Conservation (phyloP, 179 eudicot genomes). For the Drosera spatulata region DNA sequence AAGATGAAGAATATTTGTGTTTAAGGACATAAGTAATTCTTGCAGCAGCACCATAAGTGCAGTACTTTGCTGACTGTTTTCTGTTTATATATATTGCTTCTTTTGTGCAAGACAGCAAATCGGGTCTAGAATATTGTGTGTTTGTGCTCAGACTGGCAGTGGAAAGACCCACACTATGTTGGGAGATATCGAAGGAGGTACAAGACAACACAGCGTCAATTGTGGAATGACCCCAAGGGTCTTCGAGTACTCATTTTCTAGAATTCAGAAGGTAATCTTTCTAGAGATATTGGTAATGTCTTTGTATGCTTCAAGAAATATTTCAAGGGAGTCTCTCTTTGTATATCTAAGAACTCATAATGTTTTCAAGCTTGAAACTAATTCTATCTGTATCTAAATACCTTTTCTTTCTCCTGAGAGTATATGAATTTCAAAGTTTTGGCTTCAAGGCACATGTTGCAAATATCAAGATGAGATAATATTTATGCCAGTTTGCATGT, state of each 20-base stretch:
- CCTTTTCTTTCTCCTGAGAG: not conserved
- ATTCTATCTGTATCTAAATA: not conserved
- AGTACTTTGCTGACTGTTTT: not conserved
- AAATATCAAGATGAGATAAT: too few species aligned
- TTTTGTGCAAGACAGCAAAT: not conserved
- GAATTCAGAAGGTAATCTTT: conserved; percentile 80
- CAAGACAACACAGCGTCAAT: conserved; percentile 84
- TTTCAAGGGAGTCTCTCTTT: too few species aligned
- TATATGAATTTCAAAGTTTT: too few species aligned
- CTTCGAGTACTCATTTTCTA: conserved; percentile 82
- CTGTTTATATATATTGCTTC: not conserved
- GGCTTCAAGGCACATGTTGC: too few species aligned
- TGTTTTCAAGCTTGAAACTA: not conserved
- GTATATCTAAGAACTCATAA: not conserved
- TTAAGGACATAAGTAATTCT: too few species aligned
- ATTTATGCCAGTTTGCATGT: too few species aligned
- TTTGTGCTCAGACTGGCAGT: conserved; percentile 75
- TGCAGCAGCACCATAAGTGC: too few species aligned
- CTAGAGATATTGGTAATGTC: not conserved
- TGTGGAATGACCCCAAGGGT: conserved; percentile 99
- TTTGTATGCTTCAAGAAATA: too few species aligned
- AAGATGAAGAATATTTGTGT: too few species aligned
- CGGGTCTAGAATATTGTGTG: conserved; percentile 1
- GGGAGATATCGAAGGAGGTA: conserved; percentile 95
- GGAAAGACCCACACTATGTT: conserved; percentile 99